These are phyloP conservation scores for Ophiostoma ips DNA, from an alignment of 2,329 filamentous ascomycete genomes.

Conservation along the genomic window DNA sequence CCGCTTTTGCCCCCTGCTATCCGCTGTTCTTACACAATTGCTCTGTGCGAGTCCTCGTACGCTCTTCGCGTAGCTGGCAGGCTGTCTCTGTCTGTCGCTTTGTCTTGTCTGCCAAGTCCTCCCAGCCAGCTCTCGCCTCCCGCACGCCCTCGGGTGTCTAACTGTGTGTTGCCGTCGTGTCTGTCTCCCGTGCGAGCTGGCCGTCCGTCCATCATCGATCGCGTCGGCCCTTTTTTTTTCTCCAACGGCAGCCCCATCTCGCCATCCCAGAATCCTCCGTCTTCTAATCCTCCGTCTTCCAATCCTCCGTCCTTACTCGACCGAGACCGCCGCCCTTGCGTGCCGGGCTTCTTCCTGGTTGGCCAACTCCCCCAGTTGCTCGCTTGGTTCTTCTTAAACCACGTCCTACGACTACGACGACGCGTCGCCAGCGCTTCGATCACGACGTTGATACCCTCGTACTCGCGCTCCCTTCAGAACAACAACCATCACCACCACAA, in stretches of 20 bases:
- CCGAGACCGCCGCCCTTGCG: conserved; percentile 20
- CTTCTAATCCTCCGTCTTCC: not conserved
- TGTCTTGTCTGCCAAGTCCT: no score
- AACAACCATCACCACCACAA: conserved; percentile 28
- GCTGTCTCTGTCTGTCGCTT: no score
- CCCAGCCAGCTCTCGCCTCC: no score
- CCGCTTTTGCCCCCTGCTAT: no score
- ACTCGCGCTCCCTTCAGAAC: conserved; percentile 12
- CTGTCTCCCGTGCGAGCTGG: no score
- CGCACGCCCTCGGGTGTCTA: no score
- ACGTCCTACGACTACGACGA: no score
- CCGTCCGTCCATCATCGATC: not conserved
- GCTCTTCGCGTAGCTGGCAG: no score
- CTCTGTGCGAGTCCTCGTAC: no score
- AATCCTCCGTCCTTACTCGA: not conserved
- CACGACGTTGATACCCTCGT: conserved; percentile 6
- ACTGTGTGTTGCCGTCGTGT: no score
- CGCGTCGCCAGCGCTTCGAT: not conserved
- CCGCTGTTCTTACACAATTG: no score
- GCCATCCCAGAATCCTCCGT: not conserved
- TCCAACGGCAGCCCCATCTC: not conserved
- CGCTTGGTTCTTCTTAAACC: not conserved
- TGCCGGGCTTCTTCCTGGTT: conserved; percentile 9
- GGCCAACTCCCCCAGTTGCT: not conserved
- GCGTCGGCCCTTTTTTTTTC: not conserved